phyloP scores from a whole-genome alignment of 1,284 basidiomycete species.

The Trichosporon faecale region DNA sequence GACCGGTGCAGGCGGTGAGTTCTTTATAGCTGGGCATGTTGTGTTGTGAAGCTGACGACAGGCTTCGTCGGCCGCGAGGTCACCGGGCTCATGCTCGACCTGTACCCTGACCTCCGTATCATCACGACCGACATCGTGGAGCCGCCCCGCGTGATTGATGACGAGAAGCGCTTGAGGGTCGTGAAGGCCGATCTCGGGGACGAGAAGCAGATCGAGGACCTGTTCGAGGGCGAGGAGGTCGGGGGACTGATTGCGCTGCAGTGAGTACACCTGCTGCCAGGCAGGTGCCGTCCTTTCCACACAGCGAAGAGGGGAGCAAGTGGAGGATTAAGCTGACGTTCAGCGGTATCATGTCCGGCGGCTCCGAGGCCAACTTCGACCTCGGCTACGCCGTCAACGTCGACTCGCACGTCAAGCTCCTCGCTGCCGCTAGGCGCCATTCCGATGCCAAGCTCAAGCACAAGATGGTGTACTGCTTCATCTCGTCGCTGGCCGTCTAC shows the following conservation, averaged over 20 bases:
- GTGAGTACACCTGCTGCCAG: slow-evolving; percentile 30
- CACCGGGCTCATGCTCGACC: slow-evolving; percentile 53
- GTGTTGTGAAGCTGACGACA: slow-evolving; percentile 21
- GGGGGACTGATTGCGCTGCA: slow-evolving; percentile 50
- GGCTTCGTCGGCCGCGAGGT: slow-evolving; percentile 53
- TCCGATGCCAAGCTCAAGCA: slow-evolving; percentile 30
- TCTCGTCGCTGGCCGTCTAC: slow-evolving; percentile 64
- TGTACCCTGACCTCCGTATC: slow-evolving; percentile 54
- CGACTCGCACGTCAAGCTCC: slow-evolving; percentile 59
- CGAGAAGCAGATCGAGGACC: slow-evolving; percentile 49
- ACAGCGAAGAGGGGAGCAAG: no score
- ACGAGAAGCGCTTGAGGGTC: slow-evolving; percentile 43
- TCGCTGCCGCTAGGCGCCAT: slow-evolving; percentile 56
- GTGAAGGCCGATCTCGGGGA: slow-evolving; percentile 60
- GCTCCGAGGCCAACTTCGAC: slow-evolving; percentile 64
- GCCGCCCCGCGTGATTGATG: slow-evolving; percentile 54
- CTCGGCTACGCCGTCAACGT: slow-evolving; percentile 62
- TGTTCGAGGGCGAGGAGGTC: slow-evolving; percentile 52
- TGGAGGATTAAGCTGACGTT: background rate
- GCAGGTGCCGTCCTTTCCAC: no score
- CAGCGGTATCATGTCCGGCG: slow-evolving; percentile 66
- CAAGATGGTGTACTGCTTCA: slow-evolving; percentile 60
- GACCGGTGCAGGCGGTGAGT: slow-evolving; percentile 59
- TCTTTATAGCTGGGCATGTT: no score
- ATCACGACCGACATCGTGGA: slow-evolving; percentile 61